phyloP scores from a whole-genome alignment of 345 rosid genomes.

The Eucalyptus cloeziana region DNA sequence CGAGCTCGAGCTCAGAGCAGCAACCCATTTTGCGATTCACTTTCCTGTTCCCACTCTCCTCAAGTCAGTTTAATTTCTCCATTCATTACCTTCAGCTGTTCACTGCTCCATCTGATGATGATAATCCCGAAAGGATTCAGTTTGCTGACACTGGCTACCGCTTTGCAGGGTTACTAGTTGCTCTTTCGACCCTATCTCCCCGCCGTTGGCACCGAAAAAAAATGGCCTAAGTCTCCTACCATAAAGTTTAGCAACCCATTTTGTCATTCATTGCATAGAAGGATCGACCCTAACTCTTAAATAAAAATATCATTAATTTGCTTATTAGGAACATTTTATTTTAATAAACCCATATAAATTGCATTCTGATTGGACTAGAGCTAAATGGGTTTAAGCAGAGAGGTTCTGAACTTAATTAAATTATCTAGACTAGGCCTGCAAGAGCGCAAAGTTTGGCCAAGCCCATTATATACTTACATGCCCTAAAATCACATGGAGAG shows the following conservation, averaged over 20 bases:
- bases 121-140: constrained; percentile 15
- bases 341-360: too few relatives aligned
- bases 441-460: neutral
- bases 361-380: neutral
- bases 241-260: too few relatives aligned
- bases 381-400: neutral
- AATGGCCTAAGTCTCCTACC: too few relatives aligned
- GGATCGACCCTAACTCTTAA: too few relatives aligned
- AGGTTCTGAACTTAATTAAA: neutral
- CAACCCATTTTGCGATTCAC: constrained; percentile 40
- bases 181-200: constrained; percentile 31
- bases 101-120: neutral
- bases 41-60: constrained; percentile 29
- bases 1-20: constrained; percentile 25
- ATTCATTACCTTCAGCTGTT: constrained; percentile 20
- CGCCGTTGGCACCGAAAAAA: too few relatives aligned
- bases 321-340: too few relatives aligned
- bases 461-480: neutral
- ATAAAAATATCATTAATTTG: too few relatives aligned
- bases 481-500: neutral
- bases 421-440: neutral
- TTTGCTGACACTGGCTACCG: constrained; percentile 39
- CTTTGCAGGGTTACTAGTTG: constrained; percentile 31
- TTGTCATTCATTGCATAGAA: too few relatives aligned
- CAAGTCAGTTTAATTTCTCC: constrained; percentile 18